Percentiles rank a stretch among this genome's conserved stretches.
These are phyloP conservation scores for Pseudogymnoascus sp. DNA, from an alignment of 2,329 filamentous ascomycete genomes.

Conservation along the genomic window DNA sequence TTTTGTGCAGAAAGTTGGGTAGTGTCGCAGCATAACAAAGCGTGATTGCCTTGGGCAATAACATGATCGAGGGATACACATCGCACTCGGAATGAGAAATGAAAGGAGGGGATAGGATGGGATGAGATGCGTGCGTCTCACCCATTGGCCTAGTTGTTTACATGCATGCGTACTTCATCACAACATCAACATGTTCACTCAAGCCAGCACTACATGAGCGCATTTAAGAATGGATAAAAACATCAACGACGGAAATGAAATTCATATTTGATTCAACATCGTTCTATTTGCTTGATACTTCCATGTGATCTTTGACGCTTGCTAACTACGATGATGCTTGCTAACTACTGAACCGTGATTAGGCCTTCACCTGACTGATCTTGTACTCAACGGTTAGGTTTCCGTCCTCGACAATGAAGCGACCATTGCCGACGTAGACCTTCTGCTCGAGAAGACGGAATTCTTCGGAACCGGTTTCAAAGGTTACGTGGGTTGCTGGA, in stretches of 20 bases:
- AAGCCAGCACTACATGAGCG: slow-evolving; percentile 6
- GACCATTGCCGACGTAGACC: slow-evolving; percentile 35
- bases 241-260: slow-evolving; percentile 5
- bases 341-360: background rate
- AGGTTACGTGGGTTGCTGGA: slow-evolving; percentile 31
- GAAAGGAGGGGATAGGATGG: background rate
- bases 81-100: slow-evolving; percentile 7
- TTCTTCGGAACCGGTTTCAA: slow-evolving; percentile 32
- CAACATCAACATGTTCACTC: slow-evolving; percentile 1
- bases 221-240: slow-evolving; percentile 8
- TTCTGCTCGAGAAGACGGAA: slow-evolving; percentile 32
- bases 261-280: slow-evolving; percentile 5
- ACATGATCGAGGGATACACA: slow-evolving; percentile 2
- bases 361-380: slow-evolving; percentile 30
- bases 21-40: slow-evolving; percentile 3
- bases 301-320: background rate
- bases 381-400: slow-evolving; percentile 36
- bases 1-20: background rate
- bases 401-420: slow-evolving; percentile 33
- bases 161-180: slow-evolving; percentile 8
- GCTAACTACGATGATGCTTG: background rate
- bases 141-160: background rate
- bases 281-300: background rate
- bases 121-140: slow-evolving; percentile 4
- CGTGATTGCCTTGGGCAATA: background rate